phyloP scores from a whole-genome alignment of 2,329 filamentous ascomycete genomes.

The Ascomycota sp. region DNA sequence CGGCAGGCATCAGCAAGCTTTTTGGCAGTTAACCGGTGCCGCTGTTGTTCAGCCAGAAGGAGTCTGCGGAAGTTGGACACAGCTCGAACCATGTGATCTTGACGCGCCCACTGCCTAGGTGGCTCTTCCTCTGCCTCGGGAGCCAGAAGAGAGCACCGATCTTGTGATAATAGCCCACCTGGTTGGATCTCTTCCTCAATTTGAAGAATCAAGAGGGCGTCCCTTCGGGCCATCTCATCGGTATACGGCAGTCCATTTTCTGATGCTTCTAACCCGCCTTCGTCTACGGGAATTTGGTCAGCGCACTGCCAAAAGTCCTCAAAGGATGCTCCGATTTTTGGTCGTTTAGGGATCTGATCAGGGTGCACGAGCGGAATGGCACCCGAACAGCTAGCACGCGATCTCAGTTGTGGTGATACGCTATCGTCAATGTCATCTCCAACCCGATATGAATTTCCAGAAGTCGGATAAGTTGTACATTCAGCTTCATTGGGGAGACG shows the following conservation, averaged over 20 bases:
- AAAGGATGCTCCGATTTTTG: conserved; percentile 32
- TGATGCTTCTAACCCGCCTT: conserved; percentile 32
- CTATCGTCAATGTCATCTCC: conserved; percentile 6
- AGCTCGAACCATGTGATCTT: conserved; percentile 67
- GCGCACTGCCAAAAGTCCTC: conserved; percentile 35
- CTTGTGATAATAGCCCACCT: conserved; percentile 54
- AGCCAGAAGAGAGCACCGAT: conserved; percentile 49
- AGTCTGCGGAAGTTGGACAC: conserved; percentile 63
- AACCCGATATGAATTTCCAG: conserved; percentile 3
- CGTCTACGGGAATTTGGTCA: conserved; percentile 29
- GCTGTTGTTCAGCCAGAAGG: conserved; percentile 56
- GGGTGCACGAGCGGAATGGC: conserved; percentile 38
- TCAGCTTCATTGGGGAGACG: conserved; percentile 14
- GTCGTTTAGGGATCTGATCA: conserved; percentile 30
- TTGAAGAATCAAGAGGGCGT: conserved; percentile 48
- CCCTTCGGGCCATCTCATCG: conserved; percentile 39
- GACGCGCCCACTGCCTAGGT: conserved; percentile 62
- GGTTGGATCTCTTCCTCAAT: conserved; percentile 54
- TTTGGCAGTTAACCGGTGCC: conserved; percentile 61
- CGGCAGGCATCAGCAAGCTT: conserved; percentile 58
- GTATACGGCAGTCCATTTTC: conserved; percentile 39
- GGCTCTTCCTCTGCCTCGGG: conserved; percentile 57
- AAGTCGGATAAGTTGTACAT: conserved; percentile 3
- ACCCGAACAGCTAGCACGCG: conserved; percentile 19
- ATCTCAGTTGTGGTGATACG: conserved; percentile 24